Percentiles rank a stretch among this genome's conserved stretches.
phyloP scores from a whole-genome alignment of 345 rosid genomes.

The Hibiscus mutabilis region DNA sequence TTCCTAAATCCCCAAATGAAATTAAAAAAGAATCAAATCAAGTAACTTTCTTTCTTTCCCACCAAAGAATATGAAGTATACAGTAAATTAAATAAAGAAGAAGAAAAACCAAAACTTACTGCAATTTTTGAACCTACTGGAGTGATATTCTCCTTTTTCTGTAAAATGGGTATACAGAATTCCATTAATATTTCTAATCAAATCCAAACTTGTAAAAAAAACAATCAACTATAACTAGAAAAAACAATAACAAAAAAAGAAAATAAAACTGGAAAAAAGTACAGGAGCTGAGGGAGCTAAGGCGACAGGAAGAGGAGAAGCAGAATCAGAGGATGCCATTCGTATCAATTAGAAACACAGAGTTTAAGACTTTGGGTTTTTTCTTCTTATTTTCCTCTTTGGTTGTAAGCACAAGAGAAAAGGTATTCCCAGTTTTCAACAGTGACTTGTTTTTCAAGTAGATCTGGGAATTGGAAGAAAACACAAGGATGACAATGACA shows the following conservation, averaged over 20 bases:
- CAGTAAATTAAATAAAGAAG: background rate
- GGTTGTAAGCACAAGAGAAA: background rate
- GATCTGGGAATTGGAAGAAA: background rate
- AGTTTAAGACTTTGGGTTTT: background rate
- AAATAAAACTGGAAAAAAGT: background rate
- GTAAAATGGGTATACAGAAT: constrained; percentile 15
- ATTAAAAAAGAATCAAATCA: background rate
- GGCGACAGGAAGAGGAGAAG: constrained; percentile 26
- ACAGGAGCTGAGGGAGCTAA: constrained; percentile 43
- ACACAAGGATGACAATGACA: background rate
- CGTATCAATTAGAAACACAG: background rate
- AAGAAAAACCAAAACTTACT: constrained; percentile 22
- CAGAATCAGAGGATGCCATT: constrained; percentile 61
- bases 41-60: background rate
- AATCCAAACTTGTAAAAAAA: background rate
- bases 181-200: background rate
- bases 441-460: background rate
- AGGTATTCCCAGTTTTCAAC: background rate
- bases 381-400: background rate
- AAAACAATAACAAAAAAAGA: background rate
- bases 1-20: constrained; percentile 62
- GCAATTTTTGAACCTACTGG: constrained; percentile 60
- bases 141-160: constrained; percentile 63
- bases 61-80: background rate
- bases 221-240: background rate